phyloP scores from a whole-genome alignment of 2,329 filamentous ascomycete species.

The Pseudogymnoascus sp. region DNA sequence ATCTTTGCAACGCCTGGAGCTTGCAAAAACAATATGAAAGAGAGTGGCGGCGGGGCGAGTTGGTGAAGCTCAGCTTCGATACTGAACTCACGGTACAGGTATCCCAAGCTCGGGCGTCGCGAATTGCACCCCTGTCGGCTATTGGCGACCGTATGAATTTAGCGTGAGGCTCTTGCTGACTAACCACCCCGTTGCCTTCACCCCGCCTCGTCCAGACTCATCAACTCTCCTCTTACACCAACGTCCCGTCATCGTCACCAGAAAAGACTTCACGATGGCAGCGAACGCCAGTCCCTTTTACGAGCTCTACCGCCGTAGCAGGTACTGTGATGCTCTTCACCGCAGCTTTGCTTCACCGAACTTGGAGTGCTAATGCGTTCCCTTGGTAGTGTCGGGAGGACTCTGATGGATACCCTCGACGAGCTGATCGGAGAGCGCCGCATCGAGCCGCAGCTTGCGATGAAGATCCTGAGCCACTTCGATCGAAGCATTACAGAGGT shows the following conservation, averaged over 20 bases:
- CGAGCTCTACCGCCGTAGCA: conserved; percentile 96
- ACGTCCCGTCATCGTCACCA: conserved; percentile 4
- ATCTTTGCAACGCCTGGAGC: conserved; percentile 37
- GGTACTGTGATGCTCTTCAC: conserved; percentile 49
- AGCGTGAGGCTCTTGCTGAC: conserved; percentile 1
- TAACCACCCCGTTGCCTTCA: neutral
- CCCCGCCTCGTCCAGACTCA: conserved; percentile 1
- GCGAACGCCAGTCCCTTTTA: conserved; percentile 58
- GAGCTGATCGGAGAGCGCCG: conserved; percentile 88
- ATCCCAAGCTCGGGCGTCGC: neutral
- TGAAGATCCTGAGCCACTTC: conserved; percentile 96
- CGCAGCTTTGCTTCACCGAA: conserved; percentile 25
- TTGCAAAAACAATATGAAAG: conserved; percentile 8
- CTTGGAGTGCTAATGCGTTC: conserved; percentile 15
- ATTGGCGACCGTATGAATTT: neutral
- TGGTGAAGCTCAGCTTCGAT: conserved; percentile 7
- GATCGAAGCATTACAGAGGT: conserved; percentile 89
- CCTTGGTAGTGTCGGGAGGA: conserved; percentile 68
- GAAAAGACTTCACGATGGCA: conserved; percentile 34
- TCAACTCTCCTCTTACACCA: neutral
- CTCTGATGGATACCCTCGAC: conserved; percentile 93
- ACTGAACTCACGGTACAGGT: neutral
- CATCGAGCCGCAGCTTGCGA: conserved; percentile 95
- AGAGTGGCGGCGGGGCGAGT: conserved; percentile 5
- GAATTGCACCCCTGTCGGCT: neutral